Evolutionary conservation across 2,329 filamentous ascomycete species (phyloP).

Genomic region (Lachnellula occidentalis): DNA sequence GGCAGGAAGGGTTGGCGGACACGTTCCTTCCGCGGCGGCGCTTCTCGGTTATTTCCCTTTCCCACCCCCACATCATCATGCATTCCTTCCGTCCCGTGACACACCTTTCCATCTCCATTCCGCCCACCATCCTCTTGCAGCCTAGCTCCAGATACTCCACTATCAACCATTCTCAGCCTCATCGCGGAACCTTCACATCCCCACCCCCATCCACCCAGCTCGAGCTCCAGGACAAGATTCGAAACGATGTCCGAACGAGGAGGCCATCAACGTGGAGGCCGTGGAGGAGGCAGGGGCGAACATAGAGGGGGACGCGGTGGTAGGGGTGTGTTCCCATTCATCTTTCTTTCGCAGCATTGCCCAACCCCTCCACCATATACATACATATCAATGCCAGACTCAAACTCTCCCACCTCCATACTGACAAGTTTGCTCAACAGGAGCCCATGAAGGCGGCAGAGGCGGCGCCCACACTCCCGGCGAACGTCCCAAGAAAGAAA

Average conservation of each 20-base stretch:
- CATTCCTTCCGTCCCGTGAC: background rate
- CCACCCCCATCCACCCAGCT: background rate
- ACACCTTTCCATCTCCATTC: too few relatives aligned
- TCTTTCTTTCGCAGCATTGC: background rate
- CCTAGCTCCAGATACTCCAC: background rate
- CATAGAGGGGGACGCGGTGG: slow-evolving; percentile 13
- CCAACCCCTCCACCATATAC: background rate
- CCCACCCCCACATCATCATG: background rate
- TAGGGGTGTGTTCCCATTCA: slow-evolving; percentile 10
- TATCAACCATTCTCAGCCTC: background rate
- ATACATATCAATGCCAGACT: background rate
- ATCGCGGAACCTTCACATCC: background rate
- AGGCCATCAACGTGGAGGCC: slow-evolving; percentile 23
- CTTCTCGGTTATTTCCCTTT: background rate
- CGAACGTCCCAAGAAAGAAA: slow-evolving; percentile 96
- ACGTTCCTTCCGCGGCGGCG: background rate
- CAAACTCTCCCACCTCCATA: background rate
- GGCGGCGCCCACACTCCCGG: slow-evolving; percentile 36
- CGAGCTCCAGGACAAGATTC: slow-evolving; percentile 3
- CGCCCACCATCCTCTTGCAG: background rate
- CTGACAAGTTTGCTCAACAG: slow-evolving; percentile 9
- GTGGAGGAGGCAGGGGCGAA: slow-evolving; percentile 14
- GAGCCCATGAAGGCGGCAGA: slow-evolving; percentile 38
- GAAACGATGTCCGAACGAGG: slow-evolving; percentile 24
- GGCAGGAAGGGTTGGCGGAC: background rate